Base-by-base conservation (phyloP, 2,329 filamentous ascomycete species). In the Diplodia sapinea region DNA sequence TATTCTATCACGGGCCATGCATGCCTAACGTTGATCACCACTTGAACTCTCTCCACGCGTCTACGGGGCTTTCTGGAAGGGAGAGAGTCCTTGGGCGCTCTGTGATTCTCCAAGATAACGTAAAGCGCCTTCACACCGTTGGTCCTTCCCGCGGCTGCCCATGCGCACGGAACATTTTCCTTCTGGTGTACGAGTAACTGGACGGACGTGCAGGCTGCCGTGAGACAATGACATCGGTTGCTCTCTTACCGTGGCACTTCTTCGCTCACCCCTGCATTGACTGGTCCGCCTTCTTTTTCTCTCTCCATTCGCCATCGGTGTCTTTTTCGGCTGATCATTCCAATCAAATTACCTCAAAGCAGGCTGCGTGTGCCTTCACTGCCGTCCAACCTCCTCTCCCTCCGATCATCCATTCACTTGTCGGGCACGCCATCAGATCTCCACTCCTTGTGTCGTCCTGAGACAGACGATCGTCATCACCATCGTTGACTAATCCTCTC, bases 101-200 rank as follows among this genome's bases (percentile, higher is more conserved):
- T 17, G 17, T 43, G 40, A 43, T 62, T 62, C 43, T 43, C 43
- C 47, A 63, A 15, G 11, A 29, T 38, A 52, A 29, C 29, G 40
- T 43, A 52, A 38, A 15, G 55, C 31, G 23, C 33, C 36, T 33
- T 26, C 40, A 43, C 40, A 49, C 13, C n/a, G 43, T n/a, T 47
- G 43, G 43, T 47, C n/a, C 7, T n/a, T 47, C n/a, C 43, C 43
- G 13, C 29, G 6, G 43, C 29, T 13, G 31, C 47, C 38, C 59
- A 63, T 63, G 47, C 26, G 43, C 43, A 47, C 43, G 17, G 43
- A 20, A 20, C 43, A 7, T 11, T 11, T 47, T 47, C 11, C 36
- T 55, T n/a, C 17, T 43, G 7, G 23, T 57, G 59, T 63, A 51
- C 31, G 47, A 63, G 59, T 51, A 63, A 43, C 36, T 17, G 7